Conservation (phyloP, 805 yeast species). For the Pichia gijzeniarum region DNA sequence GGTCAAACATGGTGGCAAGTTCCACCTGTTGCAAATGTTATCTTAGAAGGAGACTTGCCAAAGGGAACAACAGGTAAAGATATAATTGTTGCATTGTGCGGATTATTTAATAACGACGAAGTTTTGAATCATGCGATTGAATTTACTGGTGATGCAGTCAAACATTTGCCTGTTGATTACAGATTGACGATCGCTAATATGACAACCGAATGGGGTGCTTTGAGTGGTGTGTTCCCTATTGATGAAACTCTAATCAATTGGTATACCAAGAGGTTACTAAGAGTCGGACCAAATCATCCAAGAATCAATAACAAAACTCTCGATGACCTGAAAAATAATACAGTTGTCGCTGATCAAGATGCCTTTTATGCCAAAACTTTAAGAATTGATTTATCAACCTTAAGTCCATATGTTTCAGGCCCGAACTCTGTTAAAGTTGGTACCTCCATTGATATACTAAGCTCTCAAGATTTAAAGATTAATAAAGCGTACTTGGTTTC, state of each 20-base stretch:
- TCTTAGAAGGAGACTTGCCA: conserved; percentile 74
- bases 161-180: conserved; percentile 66
- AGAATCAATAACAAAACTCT: conserved; percentile 65
- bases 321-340: conserved; percentile 38
- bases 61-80: conserved; percentile 93
- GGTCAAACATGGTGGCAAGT: conserved; percentile 99
- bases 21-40: conserved; percentile 96
- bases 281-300: conserved; percentile 55
- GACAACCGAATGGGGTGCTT: conserved; percentile 99
- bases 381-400: conserved; percentile 67
- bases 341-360: conserved; percentile 56
- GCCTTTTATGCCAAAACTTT: conserved; percentile 87
- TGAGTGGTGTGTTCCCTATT: conserved; percentile 96
- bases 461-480: conserved; percentile 65
- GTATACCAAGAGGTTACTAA: conserved; percentile 57
- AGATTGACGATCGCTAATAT: conserved; percentile 91
- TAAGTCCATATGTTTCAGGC: conserved; percentile 88
- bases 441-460: conserved; percentile 66
- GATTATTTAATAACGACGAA: conserved; percentile 85
- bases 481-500: conserved; percentile 97
- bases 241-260: conserved; percentile 72
- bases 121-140: conserved; percentile 92
- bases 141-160: conserved; percentile 78
- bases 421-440: conserved; percentile 96
- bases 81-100: conserved; percentile 94